Evolutionary conservation across 1,284 basidiomycete species (phyloP).

Genomic region (Leccinum olivaceoglutinosum): DNA sequence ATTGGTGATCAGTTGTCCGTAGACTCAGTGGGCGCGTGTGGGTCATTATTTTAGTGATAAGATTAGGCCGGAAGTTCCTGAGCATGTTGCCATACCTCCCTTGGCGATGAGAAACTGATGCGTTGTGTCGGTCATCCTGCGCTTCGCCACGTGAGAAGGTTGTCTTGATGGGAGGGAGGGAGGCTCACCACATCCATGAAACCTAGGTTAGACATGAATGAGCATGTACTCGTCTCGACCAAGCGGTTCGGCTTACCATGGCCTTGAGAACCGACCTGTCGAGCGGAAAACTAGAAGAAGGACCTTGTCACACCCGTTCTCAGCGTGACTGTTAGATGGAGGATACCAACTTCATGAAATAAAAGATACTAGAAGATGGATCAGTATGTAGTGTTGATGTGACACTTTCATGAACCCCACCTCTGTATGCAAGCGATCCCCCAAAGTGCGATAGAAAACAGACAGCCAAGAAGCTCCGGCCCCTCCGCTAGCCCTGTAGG

Average conservation of each 20-base stretch:
- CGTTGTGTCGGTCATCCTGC: constrained; percentile 15
- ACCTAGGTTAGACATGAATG: constrained; percentile 10
- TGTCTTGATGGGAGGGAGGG: not conserved
- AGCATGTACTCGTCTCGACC: not conserved
- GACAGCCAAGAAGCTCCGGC: not conserved
- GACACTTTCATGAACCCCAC: not conserved
- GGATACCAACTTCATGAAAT: constrained; percentile 19
- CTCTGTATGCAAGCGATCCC: not conserved
- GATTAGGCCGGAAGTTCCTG: not conserved
- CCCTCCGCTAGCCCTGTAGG: not conserved
- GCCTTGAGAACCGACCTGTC: constrained; percentile 8
- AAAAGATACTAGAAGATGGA: constrained; percentile 10
- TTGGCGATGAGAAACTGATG: constrained; percentile 19
- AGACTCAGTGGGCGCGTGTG: constrained; percentile 8
- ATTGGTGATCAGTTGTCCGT: constrained; percentile 14
- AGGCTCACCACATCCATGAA: constrained; percentile 15
- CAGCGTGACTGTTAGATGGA: not conserved
- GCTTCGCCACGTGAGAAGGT: not conserved
- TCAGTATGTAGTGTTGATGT: not conserved
- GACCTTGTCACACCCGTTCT: not conserved
- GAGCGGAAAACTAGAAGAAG: constrained; percentile 8
- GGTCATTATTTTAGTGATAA: not conserved
- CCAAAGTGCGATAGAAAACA: not conserved
- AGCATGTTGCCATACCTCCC: constrained; percentile 14
- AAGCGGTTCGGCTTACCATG: constrained; percentile 11